These are phyloP conservation scores for Platismatia glauca DNA, from an alignment of 495 filamentous ascomycete genomes.

Conservation along the genomic window DNA sequence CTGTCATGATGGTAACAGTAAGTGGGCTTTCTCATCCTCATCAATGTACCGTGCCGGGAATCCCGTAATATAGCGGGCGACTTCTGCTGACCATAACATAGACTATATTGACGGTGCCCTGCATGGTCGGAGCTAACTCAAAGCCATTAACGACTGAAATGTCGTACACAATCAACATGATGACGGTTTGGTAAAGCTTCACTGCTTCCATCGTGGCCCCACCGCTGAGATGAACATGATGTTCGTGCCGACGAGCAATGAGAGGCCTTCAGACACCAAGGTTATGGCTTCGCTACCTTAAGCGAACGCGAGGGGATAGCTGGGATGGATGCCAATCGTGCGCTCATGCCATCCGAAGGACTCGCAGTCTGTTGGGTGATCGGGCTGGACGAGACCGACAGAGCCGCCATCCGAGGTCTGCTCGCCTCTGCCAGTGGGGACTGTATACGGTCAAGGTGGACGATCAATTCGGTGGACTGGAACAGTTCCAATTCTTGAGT, in stretches of 20 bases:
- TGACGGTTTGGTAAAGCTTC: not conserved
- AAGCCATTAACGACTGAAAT: not conserved
- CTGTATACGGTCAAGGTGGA: not conserved
- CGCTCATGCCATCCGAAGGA: not conserved
- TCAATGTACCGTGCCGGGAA: too few species aligned
- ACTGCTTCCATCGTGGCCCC: slow-evolving; percentile 77
- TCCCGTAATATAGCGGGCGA: not conserved
- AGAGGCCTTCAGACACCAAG: not conserved
- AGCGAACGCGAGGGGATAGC: not conserved
- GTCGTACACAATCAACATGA: too few species aligned
- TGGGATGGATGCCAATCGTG: not conserved
- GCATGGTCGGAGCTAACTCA: slow-evolving; percentile 51
- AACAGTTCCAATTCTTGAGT: too few species aligned
- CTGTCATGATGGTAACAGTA: slow-evolving; percentile 65
- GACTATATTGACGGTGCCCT: slow-evolving; percentile 68
- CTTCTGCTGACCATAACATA: slow-evolving; percentile 61
- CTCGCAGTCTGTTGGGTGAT: not conserved
- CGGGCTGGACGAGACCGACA: not conserved
- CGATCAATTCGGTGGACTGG: not conserved
- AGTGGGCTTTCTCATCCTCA: slow-evolving; percentile 39
- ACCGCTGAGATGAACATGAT: slow-evolving; percentile 66
- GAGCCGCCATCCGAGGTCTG: not conserved
- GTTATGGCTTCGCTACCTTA: not conserved
- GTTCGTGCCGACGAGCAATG: slow-evolving; percentile 40
- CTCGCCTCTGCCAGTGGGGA: not conserved